Percentiles rank a stretch among this genome's conserved stretches.
Conservation (phyloP, 1,284 basidiomycete species). For the Chondrostereum purpureum region DNA sequence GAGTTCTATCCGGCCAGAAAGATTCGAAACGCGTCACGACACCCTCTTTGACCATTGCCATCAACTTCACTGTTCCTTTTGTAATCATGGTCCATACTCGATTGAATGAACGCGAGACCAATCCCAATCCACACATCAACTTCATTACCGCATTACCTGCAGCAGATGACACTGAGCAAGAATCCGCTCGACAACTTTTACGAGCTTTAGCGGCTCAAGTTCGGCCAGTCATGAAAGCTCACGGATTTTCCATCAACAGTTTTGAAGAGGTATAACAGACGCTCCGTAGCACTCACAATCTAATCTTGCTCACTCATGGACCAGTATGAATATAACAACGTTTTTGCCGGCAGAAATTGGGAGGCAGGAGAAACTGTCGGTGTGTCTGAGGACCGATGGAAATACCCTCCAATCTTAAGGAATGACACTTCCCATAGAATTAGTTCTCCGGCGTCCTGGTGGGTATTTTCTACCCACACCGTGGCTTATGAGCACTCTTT, state of each 20-base stretch:
- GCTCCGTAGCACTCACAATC: background rate
- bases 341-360: constrained; percentile 79
- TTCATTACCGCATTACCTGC: constrained; percentile 61
- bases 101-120: constrained; percentile 60
- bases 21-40: too few relatives aligned
- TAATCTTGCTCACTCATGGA: constrained; percentile 3
- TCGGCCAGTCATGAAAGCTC: constrained; percentile 70
- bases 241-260: constrained; percentile 70
- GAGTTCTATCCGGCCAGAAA: too few relatives aligned
- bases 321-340: constrained; percentile 67
- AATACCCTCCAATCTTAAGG: background rate
- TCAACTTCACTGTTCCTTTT: too few relatives aligned
- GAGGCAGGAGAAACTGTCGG: constrained; percentile 72
- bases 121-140: constrained; percentile 71
- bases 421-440: constrained; percentile 35
- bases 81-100: constrained; percentile 66
- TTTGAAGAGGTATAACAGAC: constrained; percentile 61
- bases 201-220: constrained; percentile 76
- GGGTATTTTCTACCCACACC: constrained; percentile 55
- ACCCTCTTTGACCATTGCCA: too few relatives aligned
- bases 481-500: constrained; percentile 73
- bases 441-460: constrained; percentile 58
- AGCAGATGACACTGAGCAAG: constrained; percentile 33
- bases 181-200: constrained; percentile 60
- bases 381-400: too few relatives aligned